Evolutionary conservation across 2,329 filamentous ascomycete genomes (phyloP), one percentile per base, ranked within the genome.

Genomic region (Aspergillus versicolor): DNA sequence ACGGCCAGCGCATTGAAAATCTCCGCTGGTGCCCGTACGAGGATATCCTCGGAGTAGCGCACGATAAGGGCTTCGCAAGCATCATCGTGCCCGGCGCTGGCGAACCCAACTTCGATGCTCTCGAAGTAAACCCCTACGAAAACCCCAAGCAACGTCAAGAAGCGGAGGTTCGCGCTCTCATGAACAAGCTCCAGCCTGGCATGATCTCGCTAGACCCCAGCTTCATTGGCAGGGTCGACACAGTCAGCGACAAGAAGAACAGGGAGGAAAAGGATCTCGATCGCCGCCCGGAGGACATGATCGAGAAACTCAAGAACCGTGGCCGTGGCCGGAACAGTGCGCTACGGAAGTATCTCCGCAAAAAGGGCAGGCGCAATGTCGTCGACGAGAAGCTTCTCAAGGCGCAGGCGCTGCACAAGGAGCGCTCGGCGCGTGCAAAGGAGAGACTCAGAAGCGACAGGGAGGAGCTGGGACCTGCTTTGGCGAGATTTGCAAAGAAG

Each of bases 161-260:
- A 76, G 83, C 84, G 50, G 94, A 99, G 75, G 92, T 99, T 73
- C 91, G 90, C 79, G 82, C 84, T 12, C 82, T 99, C 62, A 85
- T 99, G 66, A 96, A 95, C 81, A 99, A 99, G 79, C 82, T 99
- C 47, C 87, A 92, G 68, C 93, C 94, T 3, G 93, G 96, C 70
- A 99, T 97, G 91, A 99, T 99, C 61, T 90, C 91, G 1, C 81
- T 99, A 21, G 88, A 99, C 71, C 93, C 94, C 65, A 89, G 94
- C 74, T 95, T 92, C 70, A 86, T 99, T 66, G 94, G 94, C 54
- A 91, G 87, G 65, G 81, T 99, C 32, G 92, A 99, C 71, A 80
- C 92, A 56, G 84, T 90, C 50, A 91, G 88, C 37, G 86, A 92
- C 59, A 83, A 90, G 77, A 88, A 94, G 78, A 83, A 88, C 48